These are phyloP conservation scores for Pseudocercospora fuligena DNA, from an alignment of 2,329 filamentous ascomycete genomes.

Conservation along the genomic window DNA sequence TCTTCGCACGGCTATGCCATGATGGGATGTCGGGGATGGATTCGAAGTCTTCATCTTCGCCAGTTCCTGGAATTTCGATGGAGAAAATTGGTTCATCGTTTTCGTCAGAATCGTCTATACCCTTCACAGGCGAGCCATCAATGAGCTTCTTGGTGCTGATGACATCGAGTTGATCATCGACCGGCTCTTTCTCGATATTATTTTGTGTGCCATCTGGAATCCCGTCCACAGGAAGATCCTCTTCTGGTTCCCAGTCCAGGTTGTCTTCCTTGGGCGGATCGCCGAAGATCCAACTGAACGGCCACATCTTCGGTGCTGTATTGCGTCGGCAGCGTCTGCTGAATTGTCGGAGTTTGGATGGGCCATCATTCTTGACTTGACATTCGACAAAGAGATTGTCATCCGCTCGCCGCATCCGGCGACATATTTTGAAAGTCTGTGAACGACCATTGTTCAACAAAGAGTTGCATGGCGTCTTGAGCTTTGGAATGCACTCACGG, in stretches of 20 bases:
- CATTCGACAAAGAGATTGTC: slow-evolving; percentile 3
- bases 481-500: neutral
- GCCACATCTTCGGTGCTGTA: neutral
- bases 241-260: neutral
- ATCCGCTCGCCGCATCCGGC: neutral
- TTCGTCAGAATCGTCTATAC: neutral
- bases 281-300: neutral
- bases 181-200: neutral
- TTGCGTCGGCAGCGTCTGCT: neutral
- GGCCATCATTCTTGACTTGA: slow-evolving; percentile 4
- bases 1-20: neutral
- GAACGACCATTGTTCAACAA: slow-evolving; percentile 3
- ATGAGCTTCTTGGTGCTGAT: neutral
- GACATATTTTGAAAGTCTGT: neutral
- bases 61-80: neutral
- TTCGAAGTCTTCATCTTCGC: neutral
- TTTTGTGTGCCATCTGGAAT: neutral
- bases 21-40: neutral
- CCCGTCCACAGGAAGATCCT: neutral
- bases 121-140: neutral
- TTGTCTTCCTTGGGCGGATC: neutral
- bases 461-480: neutral
- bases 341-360: neutral
- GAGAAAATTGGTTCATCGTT: neutral
- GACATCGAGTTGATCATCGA: neutral